Base-by-base conservation (phyloP, 148 eudicot species). In the Nepenthes gracilis region DNA sequence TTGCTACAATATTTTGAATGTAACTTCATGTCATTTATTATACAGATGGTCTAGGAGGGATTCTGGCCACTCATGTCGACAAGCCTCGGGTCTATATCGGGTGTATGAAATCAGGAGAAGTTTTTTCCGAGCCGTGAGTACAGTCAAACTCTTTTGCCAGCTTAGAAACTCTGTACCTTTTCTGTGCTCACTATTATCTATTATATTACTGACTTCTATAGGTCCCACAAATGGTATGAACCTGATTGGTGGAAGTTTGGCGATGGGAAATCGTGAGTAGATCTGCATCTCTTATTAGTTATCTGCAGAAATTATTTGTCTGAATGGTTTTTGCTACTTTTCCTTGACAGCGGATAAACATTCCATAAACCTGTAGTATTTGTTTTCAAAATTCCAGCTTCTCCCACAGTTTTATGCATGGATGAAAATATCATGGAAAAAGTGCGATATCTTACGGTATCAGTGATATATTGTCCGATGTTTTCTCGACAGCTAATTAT, bases 191-290 rank as follows among this genome's bases (percentile, higher is more conserved):
- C 64, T 32, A 54, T 11, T 72, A 48, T 58, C 63, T 14, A 59
- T 53, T 12, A 4, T 59, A 50, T 47, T 64, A 33, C 23, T 75
- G 49, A 64, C 36, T 67, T 70, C 70, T 67, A 66, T 80, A 87
- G 93, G 78, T 68, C 77, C 55, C 74, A 87, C 63, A 83, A 77
- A 78, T 90, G 97, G 97, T 85, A 90, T 77, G 97, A 90, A 68
- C 97, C 91, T 45, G 97, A 90, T 69, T 90, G 97, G 97, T 90
- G 97, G 97, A 90, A 90, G 70, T 86, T 90, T 70, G 97, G 95
- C 12, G 88, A 90, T 78, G 85, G 82, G 49, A 87, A 90, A 83
- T 69, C 80, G 95, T 90, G 73, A 83, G 95, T 77, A 60, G 13
- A 51, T 50, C 61, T 57, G 61, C 43, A 12, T 66, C 15, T 15